A percentile compares a stretch with the other conserved stretches of the same genome.
Evolutionary conservation across 2,329 filamentous ascomycete genomes (phyloP).

Genomic region (Blastomyces parvus): DNA sequence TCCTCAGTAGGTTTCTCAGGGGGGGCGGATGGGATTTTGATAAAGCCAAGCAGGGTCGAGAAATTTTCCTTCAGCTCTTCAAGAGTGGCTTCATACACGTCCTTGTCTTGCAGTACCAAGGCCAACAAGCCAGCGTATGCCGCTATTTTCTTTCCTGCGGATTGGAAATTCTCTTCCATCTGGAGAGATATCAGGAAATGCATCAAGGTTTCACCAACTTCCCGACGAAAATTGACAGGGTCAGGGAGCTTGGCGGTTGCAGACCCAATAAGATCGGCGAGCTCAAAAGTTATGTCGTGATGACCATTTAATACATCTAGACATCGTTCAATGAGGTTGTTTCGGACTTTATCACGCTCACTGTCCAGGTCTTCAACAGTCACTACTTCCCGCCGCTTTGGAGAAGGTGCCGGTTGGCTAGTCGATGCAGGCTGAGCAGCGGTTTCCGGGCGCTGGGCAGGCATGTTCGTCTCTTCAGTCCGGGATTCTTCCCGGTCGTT

Average conservation of each 20-base stretch:
- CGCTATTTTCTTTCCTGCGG: slow-evolving; percentile 61
- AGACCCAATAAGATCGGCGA: slow-evolving; percentile 74
- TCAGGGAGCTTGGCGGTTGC: slow-evolving; percentile 55
- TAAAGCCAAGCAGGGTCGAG: slow-evolving; percentile 63
- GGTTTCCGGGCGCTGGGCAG: slow-evolving; percentile 13
- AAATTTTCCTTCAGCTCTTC: slow-evolving; percentile 69
- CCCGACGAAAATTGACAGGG: slow-evolving; percentile 51
- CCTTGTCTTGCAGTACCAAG: slow-evolving; percentile 69
- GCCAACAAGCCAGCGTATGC: slow-evolving; percentile 89
- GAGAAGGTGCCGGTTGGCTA: slow-evolving; percentile 17
- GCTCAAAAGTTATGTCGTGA: slow-evolving; percentile 77
- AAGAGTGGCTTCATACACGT: slow-evolving; percentile 70
- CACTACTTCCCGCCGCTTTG: slow-evolving; percentile 26
- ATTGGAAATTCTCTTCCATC: slow-evolving; percentile 47
- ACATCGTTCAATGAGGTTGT: slow-evolving; percentile 76
- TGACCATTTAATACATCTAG: slow-evolving; percentile 84
- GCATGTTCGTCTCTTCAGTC: slow-evolving; percentile 20
- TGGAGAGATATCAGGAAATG: slow-evolving; percentile 67
- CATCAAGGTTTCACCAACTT: slow-evolving; percentile 73
- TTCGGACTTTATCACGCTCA: slow-evolving; percentile 61
- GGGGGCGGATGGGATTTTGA: slow-evolving; percentile 50
- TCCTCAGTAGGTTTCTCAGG: slow-evolving; percentile 61
- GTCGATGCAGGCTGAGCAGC: slow-evolving; percentile 19
- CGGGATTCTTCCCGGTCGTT: slow-evolving; percentile 24
- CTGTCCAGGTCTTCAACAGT: slow-evolving; percentile 73